These are phyloP conservation scores for Schizonepeta tenuifolia DNA, from an alignment of 257 asterid genomes.

Conservation along the genomic window DNA sequence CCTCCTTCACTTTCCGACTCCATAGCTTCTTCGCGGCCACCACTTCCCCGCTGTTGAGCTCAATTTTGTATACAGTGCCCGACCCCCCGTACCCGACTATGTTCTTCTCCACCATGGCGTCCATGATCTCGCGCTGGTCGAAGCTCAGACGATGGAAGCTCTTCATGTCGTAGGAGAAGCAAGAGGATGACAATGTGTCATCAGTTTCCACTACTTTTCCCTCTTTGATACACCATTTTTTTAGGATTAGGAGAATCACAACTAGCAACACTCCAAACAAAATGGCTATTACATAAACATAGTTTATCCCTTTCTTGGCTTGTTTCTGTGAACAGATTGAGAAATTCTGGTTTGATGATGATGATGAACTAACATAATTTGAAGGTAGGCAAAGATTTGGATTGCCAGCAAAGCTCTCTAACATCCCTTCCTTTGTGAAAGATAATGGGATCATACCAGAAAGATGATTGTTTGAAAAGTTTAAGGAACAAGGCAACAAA, in stretches of 20 bases:
- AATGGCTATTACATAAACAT: conserved; percentile 59
- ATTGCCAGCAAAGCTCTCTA: conserved; percentile 77
- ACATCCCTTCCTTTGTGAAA: conserved; percentile 63
- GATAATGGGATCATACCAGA: conserved; percentile 76
- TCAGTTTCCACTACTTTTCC: conserved; percentile 45
- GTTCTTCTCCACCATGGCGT: conserved; percentile 81
- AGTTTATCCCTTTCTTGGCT: conserved; percentile 44
- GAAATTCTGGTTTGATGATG: conserved; percentile 41
- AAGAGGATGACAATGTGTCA: conserved; percentile 58
- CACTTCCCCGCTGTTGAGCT: conserved; percentile 64
- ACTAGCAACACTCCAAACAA: conserved; percentile 54
- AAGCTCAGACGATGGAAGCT: conserved; percentile 83
- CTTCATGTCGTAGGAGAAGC: conserved; percentile 71
- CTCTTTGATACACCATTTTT: conserved; percentile 54
- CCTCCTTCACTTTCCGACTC: conserved; percentile 62
- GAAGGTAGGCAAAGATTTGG: conserved; percentile 65
- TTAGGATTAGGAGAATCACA: conserved; percentile 56
- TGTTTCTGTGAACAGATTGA: conserved; percentile 45
- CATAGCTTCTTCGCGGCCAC: conserved; percentile 91
- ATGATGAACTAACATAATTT: conserved; percentile 1
- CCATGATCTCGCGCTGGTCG: conserved; percentile 75
- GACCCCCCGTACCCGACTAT: conserved; percentile 98
- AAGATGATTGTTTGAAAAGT: conserved; percentile 75
- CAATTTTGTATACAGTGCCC: conserved; percentile 80
- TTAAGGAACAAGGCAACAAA: conserved; percentile 73